Evolutionary conservation across 208 protist species (phyloP).

Genomic region (Acanthamoeba triangularis): DNA sequence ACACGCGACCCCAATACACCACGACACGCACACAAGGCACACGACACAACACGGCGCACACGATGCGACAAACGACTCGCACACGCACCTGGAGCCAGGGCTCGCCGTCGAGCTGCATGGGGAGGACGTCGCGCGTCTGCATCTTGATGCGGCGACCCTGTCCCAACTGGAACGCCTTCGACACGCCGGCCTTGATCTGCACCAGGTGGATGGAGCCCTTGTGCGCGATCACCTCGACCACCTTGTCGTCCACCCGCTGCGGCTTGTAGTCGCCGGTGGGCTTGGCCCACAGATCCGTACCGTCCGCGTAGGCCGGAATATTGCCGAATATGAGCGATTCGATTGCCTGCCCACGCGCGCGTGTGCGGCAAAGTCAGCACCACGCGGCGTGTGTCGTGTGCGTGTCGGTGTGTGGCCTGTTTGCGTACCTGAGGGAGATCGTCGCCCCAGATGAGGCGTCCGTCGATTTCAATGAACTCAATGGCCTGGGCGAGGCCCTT

Average conservation of each 20-base stretch:
- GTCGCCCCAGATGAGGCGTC: conserved; percentile 33
- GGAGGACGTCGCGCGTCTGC: conserved; percentile 37
- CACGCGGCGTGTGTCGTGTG: not conserved
- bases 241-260: conserved; percentile 66
- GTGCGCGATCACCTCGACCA: conserved; percentile 68
- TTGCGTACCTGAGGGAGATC: conserved; percentile 25
- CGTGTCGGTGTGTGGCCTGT: not conserved
- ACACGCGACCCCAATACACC: no score
- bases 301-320: conserved; percentile 71
- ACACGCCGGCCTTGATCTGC: conserved; percentile 74
- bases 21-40: no score
- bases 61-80: not conserved
- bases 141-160: conserved; percentile 76
- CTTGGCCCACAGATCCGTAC: conserved; percentile 72
- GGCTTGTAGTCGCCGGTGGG: conserved; percentile 53
- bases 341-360: not conserved
- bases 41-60: no score
- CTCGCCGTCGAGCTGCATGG: conserved; percentile 59
- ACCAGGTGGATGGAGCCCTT: conserved; percentile 73
- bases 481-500: conserved; percentile 50
- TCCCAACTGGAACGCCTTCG: conserved; percentile 31
- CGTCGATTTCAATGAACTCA: conserved; percentile 57
- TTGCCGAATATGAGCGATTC: conserved; percentile 66
- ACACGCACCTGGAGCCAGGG: conserved; percentile 49
- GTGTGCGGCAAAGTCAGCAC: not conserved